phyloP scores from a whole-genome alignment of 2,329 filamentous ascomycete genomes.

The Ophiostoma perfectum region DNA sequence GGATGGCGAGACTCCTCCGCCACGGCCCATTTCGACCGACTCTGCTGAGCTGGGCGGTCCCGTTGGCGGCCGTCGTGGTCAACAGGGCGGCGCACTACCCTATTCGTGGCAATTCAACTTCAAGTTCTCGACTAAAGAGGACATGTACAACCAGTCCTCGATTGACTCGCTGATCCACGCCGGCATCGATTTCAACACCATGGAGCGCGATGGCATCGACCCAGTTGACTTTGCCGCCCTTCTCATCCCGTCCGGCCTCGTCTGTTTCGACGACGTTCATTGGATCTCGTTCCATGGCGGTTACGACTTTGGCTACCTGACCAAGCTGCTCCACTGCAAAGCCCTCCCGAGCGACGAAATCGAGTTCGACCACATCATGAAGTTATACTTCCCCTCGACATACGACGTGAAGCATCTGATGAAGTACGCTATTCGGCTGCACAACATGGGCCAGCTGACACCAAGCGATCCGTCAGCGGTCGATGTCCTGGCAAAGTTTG shows the following conservation, averaged over 20 bases:
- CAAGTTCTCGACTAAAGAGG: constrained; percentile 84
- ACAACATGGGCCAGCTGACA: constrained; percentile 57
- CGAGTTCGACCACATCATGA: constrained; percentile 82
- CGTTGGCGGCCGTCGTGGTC: constrained; percentile 38
- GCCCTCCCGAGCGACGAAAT: constrained; percentile 82
- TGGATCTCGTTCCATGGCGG: constrained; percentile 98
- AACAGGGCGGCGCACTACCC: constrained; percentile 47
- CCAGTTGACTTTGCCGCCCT: constrained; percentile 82
- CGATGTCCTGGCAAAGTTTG: constrained; percentile 76
- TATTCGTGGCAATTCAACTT: constrained; percentile 99
- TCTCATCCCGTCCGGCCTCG: constrained; percentile 85
- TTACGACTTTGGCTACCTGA: constrained; percentile 96
- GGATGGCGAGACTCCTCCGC: constrained; percentile 78
- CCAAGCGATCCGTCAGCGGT: constrained; percentile 59
- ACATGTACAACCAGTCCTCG: constrained; percentile 96
- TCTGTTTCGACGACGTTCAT: constrained; percentile 78
- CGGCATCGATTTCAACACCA: constrained; percentile 83
- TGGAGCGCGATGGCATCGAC: constrained; percentile 86
- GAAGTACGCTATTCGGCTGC: constrained; percentile 73
- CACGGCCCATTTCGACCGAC: constrained; percentile 52
- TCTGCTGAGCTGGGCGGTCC: constrained; percentile 36
- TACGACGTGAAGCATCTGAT: constrained; percentile 98
- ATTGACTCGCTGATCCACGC: constrained; percentile 86
- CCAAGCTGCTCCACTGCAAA: constrained; percentile 82
- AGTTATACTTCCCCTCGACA: constrained; percentile 85